Conservation (phyloP, 108 stramenopile species). For the Cyclotella distinguenda region DNA sequence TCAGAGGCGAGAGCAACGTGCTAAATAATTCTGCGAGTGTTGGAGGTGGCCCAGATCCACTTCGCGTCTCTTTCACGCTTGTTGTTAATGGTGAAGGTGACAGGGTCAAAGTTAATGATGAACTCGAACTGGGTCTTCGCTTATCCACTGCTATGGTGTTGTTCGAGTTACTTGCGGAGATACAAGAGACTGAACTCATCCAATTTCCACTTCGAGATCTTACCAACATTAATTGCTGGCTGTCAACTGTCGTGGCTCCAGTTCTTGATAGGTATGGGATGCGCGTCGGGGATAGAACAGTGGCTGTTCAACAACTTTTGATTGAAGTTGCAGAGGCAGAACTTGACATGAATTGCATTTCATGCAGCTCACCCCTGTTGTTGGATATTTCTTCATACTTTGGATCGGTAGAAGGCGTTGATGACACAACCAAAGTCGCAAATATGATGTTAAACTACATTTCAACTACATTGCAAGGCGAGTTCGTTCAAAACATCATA, state of each 20-base stretch:
- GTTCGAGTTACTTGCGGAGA: slow-evolving; percentile 45
- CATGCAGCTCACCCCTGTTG: slow-evolving; percentile 64
- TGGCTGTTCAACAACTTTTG: slow-evolving; percentile 48
- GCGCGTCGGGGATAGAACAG: slow-evolving; percentile 37
- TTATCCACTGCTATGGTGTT: slow-evolving; percentile 42
- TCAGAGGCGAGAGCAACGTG: slow-evolving; percentile 37
- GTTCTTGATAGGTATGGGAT: slow-evolving; percentile 55
- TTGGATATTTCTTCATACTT: slow-evolving; percentile 50
- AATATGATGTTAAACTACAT: slow-evolving; percentile 57
- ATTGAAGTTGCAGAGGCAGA: slow-evolving; percentile 46
- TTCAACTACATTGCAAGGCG: slow-evolving; percentile 47
- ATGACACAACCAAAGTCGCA: slow-evolving; percentile 51
- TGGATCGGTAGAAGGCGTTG: slow-evolving; percentile 44
- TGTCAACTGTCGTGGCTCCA: slow-evolving; percentile 68
- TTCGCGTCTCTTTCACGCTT: slow-evolving; percentile 45
- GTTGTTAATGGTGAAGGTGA: slow-evolving; percentile 58
- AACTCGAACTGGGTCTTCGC: slow-evolving; percentile 43
- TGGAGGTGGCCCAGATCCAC: slow-evolving; percentile 46
- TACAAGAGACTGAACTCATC: slow-evolving; percentile 50
- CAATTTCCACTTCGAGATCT: slow-evolving; percentile 62
- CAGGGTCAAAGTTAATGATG: slow-evolving; percentile 45
- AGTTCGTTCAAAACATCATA: slow-evolving; percentile 59
- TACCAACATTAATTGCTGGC: slow-evolving; percentile 73
- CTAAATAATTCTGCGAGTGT: slow-evolving; percentile 61
- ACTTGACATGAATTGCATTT: slow-evolving; percentile 56